Conservation (phyloP, 768 basidiomycete species). For the Tricholoma terreum region DNA sequence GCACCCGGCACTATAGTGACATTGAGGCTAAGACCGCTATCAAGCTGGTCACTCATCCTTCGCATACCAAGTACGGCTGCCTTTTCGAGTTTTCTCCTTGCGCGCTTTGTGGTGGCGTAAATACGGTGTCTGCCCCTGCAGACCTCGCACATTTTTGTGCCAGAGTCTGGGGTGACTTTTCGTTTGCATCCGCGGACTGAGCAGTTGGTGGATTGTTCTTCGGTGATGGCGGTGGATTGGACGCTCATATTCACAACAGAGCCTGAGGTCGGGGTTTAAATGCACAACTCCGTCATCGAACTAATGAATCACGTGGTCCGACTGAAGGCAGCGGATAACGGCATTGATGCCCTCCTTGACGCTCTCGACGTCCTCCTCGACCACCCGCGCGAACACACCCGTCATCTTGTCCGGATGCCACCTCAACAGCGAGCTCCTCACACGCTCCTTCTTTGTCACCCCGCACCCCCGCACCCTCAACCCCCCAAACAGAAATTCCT, state of each 20-base stretch:
- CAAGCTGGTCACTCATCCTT: neutral
- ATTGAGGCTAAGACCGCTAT: neutral
- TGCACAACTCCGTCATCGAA: neutral
- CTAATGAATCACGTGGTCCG: too few species aligned
- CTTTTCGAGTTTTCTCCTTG: slow-evolving; percentile 50
- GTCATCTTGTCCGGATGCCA: slow-evolving; percentile 71
- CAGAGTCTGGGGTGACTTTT: slow-evolving; percentile 21
- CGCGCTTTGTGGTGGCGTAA: slow-evolving; percentile 50
- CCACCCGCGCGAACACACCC: slow-evolving; percentile 38
- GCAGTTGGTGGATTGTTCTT: slow-evolving; percentile 19
- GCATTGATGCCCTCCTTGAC: slow-evolving; percentile 46
- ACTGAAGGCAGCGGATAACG: slow-evolving; percentile 37
- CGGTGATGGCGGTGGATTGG: neutral
- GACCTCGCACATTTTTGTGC: slow-evolving; percentile 50
- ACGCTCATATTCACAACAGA: neutral
- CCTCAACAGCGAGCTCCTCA: slow-evolving; percentile 58
- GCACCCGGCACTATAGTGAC: neutral
- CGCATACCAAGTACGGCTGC: slow-evolving; percentile 26
- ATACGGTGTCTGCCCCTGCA: slow-evolving; percentile 50
- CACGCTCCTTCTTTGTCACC: slow-evolving; percentile 46
- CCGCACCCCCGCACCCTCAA: slow-evolving; percentile 39
- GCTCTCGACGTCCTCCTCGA: slow-evolving; percentile 39
- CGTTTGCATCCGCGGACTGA: slow-evolving; percentile 45
- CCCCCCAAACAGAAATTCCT: slow-evolving; percentile 49
- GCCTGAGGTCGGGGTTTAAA: slow-evolving; percentile 1